Conservation (phyloP, 2,329 filamentous ascomycete species). For the Pseudocercospora fijiensis region DNA sequence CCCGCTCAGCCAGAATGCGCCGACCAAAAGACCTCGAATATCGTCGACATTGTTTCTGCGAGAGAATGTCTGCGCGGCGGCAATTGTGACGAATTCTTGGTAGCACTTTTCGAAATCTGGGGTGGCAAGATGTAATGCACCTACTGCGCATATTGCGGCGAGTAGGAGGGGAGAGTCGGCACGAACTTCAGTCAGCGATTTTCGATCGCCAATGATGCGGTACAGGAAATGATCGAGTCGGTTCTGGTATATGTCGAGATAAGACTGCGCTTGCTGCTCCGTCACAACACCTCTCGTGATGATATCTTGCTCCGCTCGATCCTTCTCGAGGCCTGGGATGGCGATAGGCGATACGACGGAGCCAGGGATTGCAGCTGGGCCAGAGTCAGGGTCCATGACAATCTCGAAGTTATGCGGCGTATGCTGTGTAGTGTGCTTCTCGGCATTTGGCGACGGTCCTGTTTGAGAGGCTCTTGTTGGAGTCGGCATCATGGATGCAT, state of each 20-base stretch:
- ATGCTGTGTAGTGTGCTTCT: slow-evolving; percentile 24
- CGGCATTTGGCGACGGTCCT: slow-evolving; percentile 23
- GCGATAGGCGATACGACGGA: slow-evolving; percentile 34
- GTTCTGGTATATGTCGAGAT: slow-evolving; percentile 37
- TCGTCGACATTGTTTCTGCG: slow-evolving; percentile 33
- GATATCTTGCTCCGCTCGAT: slow-evolving; percentile 33
- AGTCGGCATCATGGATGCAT: slow-evolving; percentile 15
- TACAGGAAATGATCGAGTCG: slow-evolving; percentile 39
- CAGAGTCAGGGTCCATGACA: slow-evolving; percentile 42
- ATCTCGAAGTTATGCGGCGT: slow-evolving; percentile 39
- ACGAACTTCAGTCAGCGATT: slow-evolving; percentile 32
- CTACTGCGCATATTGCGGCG: slow-evolving; percentile 40
- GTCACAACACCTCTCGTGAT: slow-evolving; percentile 33
- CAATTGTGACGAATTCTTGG: slow-evolving; percentile 34
- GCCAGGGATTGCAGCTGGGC: slow-evolving; percentile 40
- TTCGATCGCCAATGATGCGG: slow-evolving; percentile 36
- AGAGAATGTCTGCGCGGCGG: slow-evolving; percentile 34
- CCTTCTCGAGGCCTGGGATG: slow-evolving; percentile 28
- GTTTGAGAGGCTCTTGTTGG: slow-evolving; percentile 9
- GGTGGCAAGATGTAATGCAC: slow-evolving; percentile 34
- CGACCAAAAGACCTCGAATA: slow-evolving; percentile 40
- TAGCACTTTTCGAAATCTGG: slow-evolving; percentile 35
- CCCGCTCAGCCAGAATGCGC: slow-evolving; percentile 42
- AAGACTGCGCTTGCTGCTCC: slow-evolving; percentile 32
- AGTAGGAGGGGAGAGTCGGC: slow-evolving; percentile 37